A percentile compares a stretch with the other conserved stretches of the same genome.
Evolutionary conservation across 1,284 basidiomycete species (phyloP).

Genomic region (Ganoderma resinaceum): DNA sequence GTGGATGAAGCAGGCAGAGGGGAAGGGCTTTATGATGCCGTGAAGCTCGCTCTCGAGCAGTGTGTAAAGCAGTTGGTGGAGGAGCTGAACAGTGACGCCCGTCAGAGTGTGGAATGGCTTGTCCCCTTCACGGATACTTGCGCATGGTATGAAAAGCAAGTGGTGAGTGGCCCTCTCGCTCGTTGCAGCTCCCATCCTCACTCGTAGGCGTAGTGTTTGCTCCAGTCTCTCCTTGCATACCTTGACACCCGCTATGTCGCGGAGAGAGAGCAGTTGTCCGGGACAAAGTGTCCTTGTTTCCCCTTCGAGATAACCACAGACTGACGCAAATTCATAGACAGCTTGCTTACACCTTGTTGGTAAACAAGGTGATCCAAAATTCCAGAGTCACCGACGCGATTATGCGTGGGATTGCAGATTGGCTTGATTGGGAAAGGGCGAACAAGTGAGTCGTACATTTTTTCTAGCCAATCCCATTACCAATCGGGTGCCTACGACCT

Average conservation of each 20-base stretch:
- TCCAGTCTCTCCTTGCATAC: constrained; percentile 66
- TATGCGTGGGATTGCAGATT: constrained; percentile 55
- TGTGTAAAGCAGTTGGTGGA: constrained; percentile 49
- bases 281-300: constrained; percentile 41
- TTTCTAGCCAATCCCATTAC: neutral
- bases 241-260: constrained; percentile 66
- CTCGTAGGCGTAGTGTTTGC: constrained; percentile 47
- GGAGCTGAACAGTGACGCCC: constrained; percentile 40
- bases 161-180: constrained; percentile 52
- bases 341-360: constrained; percentile 61
- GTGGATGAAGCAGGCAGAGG: constrained; percentile 60
- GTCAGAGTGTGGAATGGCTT: constrained; percentile 56
- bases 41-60: constrained; percentile 62
- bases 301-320: neutral
- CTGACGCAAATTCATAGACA: constrained; percentile 44
- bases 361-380: constrained; percentile 57
- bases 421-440: constrained; percentile 64
- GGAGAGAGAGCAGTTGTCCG: constrained; percentile 42
- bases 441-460: constrained; percentile 43
- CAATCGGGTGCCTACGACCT: neutral
- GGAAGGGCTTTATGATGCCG: constrained; percentile 56
- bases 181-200: neutral
- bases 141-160: constrained; percentile 66
- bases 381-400: constrained; percentile 53
- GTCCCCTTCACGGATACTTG: constrained; percentile 57